These are phyloP conservation scores for Blepharisma undulans DNA, from an alignment of 169 alveolate species.

Conservation along the genomic window DNA sequence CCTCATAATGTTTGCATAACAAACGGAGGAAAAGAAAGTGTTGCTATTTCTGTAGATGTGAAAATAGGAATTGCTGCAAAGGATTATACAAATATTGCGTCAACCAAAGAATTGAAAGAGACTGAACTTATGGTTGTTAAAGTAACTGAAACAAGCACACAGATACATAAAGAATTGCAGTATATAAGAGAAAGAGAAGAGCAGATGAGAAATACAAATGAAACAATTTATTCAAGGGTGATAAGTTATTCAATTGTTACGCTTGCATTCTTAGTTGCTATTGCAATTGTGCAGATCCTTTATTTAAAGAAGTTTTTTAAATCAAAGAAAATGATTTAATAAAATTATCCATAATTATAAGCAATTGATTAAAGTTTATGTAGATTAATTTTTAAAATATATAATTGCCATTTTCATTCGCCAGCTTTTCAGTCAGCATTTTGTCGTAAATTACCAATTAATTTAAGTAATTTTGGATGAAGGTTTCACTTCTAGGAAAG, in stretches of 20 bases:
- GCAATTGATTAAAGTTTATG: neutral
- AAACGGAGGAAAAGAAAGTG: neutral
- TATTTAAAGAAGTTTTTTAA: conserved; percentile 23
- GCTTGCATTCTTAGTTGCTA: neutral
- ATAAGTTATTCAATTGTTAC: conserved; percentile 2
- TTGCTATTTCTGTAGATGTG: neutral
- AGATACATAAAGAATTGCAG: conserved; percentile 11
- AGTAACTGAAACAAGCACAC: conserved; percentile 2
- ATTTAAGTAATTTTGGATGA: neutral
- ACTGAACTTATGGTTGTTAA: neutral
- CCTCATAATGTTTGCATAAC: neutral
- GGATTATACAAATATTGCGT: conserved; percentile 23
- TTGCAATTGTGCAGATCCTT: conserved; percentile 30
- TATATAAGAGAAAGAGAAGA: conserved; percentile 34
- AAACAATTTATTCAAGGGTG: conserved; percentile 30
- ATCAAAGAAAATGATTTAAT: conserved; percentile 35
- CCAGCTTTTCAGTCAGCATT: neutral
- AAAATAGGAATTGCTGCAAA: conserved; percentile 36
- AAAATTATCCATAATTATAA: no score
- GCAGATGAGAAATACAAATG: conserved; percentile 39
- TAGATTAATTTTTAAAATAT: neutral
- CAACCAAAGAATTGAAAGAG: conserved; percentile 7
- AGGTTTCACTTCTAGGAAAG: neutral
- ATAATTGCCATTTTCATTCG: neutral
- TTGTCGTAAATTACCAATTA: neutral